phyloP scores from a whole-genome alignment of 305 asterid genomes.

The Caryopteris hybrid region DNA sequence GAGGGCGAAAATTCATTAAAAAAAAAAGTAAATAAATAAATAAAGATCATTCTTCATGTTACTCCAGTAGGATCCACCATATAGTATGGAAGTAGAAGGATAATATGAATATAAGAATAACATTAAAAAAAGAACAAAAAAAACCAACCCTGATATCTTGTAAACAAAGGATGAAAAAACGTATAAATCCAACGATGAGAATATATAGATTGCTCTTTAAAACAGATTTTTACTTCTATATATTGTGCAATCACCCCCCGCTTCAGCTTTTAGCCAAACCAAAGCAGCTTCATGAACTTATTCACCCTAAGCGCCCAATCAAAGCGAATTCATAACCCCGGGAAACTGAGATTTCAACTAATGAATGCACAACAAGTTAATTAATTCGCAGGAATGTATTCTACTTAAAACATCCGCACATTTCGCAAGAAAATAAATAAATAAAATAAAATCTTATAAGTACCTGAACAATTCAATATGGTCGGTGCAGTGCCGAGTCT shows the following conservation, averaged over 20 bases:
- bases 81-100: background rate
- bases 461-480: constrained; percentile 85
- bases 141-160: too few relatives aligned
- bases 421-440: background rate
- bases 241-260: background rate
- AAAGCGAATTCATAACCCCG: background rate
- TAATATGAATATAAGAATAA: background rate
- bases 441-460: background rate
- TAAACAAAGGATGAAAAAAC: too few relatives aligned
- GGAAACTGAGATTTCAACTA: background rate
- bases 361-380: background rate
- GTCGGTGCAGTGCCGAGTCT: constrained; percentile 82
- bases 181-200: background rate
- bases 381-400: background rate
- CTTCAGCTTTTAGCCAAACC: background rate
- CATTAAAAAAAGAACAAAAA: too few relatives aligned
- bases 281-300: background rate
- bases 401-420: background rate
- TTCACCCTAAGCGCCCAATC: background rate
- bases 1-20: background rate
- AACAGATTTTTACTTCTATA: background rate
- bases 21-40: background rate
- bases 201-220: background rate
- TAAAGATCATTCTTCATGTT: background rate
- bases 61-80: background rate